Evolutionary conservation across 2,329 filamentous ascomycete species (phyloP).

Genomic region (Bipolaris oryzae): DNA sequence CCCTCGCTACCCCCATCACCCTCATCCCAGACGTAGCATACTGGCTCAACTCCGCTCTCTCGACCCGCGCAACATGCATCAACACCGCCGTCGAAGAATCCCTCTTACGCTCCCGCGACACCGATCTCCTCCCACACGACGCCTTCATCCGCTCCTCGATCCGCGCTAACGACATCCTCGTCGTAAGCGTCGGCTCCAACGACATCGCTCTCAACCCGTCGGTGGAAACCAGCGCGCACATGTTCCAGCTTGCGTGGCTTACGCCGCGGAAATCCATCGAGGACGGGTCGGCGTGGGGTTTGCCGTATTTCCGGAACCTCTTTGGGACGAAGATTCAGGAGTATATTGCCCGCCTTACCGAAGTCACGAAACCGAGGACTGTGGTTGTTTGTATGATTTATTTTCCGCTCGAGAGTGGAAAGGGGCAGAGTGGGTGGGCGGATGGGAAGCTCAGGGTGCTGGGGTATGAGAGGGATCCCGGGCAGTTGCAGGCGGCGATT

Average conservation of each 20-base stretch:
- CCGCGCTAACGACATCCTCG: constrained; percentile 36
- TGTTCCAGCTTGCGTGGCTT: constrained; percentile 43
- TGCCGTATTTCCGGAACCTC: constrained; percentile 41
- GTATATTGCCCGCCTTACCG: constrained; percentile 35
- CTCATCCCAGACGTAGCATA: constrained; percentile 46
- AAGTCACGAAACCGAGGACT: constrained; percentile 40
- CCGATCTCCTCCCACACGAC: constrained; percentile 39
- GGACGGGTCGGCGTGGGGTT: constrained; percentile 30
- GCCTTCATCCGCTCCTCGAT: constrained; percentile 46
- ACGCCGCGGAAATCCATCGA: constrained; percentile 32
- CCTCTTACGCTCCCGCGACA: constrained; percentile 34
- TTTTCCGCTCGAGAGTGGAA: constrained; percentile 40
- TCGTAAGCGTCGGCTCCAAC: constrained; percentile 48
- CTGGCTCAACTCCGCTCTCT: constrained; percentile 45
- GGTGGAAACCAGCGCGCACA: constrained; percentile 35
- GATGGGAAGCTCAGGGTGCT: constrained; percentile 38
- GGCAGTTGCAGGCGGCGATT: constrained; percentile 43
- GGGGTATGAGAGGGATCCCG: constrained; percentile 39
- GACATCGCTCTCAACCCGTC: constrained; percentile 44
- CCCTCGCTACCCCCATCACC: constrained; percentile 25
- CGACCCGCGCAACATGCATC: constrained; percentile 42
- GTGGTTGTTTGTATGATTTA: constrained; percentile 50
- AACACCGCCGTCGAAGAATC: constrained; percentile 46
- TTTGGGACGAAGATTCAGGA: constrained; percentile 37
- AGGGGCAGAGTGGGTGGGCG: constrained; percentile 43